Evolutionary conservation across 257 asterid genomes (phyloP), one percentile per base, ranked within the genome.

Genomic region (Ehretia macrophylla): DNA sequence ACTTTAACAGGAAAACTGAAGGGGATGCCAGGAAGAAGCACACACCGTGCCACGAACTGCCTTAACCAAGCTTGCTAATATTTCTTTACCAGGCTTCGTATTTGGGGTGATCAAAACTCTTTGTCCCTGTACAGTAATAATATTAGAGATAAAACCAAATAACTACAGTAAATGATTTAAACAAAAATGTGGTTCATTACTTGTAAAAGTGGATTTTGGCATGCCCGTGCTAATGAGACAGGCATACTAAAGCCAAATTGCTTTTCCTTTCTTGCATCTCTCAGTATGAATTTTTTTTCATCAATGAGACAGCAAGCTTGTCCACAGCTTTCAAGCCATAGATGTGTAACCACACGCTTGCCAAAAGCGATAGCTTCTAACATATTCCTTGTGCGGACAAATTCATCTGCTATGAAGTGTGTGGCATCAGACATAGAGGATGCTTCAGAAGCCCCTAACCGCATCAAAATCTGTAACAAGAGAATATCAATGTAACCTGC

Each of bases 281-380:
- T 81, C 63, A 92, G 79, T 62, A 92, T 77, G 75, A 81, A 75
- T 63, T 72, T 81, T 75, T 77, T 88, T 82, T 88, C 99, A 21
- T 92, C 95, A 64, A 88, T 82, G 63, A 79, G 84, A 70, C 91
- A 84, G 60, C 73, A 73, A 21, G 96, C 94, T 77, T 81, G 87
- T 60, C 81, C 99, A 80, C 97, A 92, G 61, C 94, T 76, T 68
- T 92, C 87, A 46, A 92, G 87, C 99, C 99, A 92, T 51, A 78
- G 68, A 65, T 74, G 89, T 50, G 97, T 86, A 63, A 92, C 95
- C 70, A 88, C 91, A 37, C 97, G 88, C 73, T 88, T 92, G 47
- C 97, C 97, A 38, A 37, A 73, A 62, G 99, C 95, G 83, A 92
- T 92, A 62, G 97, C 96, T 80, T 92, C 99, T 62, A 92, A 74